Evolutionary conservation across 257 asterid genomes (phyloP).

Genomic region (Cruciata laevipes): DNA sequence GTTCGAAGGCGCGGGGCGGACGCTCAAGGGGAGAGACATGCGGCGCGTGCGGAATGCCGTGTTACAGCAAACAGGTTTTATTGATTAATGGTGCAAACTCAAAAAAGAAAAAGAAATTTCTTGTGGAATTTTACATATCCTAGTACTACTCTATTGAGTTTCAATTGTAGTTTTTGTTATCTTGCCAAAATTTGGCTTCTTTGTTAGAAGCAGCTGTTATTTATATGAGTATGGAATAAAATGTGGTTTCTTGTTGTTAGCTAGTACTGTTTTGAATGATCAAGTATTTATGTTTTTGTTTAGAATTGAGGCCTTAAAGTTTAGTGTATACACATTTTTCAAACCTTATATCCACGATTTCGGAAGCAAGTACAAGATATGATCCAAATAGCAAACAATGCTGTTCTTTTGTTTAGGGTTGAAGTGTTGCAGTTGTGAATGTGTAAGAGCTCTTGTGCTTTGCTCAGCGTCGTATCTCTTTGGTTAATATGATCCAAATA

Average conservation of each 20-base stretch:
- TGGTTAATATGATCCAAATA: not conserved
- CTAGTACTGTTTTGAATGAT: not conserved
- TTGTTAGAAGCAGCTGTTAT: constrained; percentile 3
- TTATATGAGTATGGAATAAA: constrained; percentile 5
- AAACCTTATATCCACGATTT: too few relatives aligned
- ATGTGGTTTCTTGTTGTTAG: not conserved
- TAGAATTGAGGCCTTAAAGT: too few relatives aligned
- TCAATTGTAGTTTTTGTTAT: not conserved
- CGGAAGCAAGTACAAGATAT: too few relatives aligned
- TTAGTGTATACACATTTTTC: too few relatives aligned
- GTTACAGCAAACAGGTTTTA: constrained; percentile 81
- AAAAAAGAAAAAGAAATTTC: not conserved
- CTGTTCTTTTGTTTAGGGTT: too few relatives aligned
- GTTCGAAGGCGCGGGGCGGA: constrained; percentile 85
- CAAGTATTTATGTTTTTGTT: too few relatives aligned
- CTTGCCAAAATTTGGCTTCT: not conserved
- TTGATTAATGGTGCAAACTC: constrained; percentile 35
- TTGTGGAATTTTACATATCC: not conserved
- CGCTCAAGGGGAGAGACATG: constrained; percentile 80
- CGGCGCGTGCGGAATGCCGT: constrained; percentile 83
- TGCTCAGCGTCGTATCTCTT: not conserved
- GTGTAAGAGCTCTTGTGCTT: not conserved
- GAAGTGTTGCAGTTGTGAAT: not conserved
- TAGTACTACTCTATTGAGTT: not conserved
- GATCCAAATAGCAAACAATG: too few relatives aligned